Evolutionary conservation across 1,139 yeast genomes (phyloP), one percentile per base, ranked within the genome.

Genomic region (Suhomyces guaymorum): DNA sequence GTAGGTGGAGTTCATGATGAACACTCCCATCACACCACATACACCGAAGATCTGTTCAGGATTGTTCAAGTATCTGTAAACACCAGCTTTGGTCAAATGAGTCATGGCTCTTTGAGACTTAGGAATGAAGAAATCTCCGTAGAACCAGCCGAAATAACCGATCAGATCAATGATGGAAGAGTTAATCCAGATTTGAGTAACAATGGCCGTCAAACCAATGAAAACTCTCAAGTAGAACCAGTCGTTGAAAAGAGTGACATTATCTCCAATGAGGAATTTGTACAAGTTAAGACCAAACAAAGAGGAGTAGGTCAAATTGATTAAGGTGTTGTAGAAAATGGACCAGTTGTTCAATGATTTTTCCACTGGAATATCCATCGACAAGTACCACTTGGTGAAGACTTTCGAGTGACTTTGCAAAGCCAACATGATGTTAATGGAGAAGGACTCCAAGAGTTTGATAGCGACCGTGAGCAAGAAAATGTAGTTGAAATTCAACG

Each of bases 121-220:
- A 22, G 86, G 82, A 46, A 84, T 69, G 57, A 86, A 86, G 60
- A 86, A 86, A 56, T 86, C 96, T 39, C 96, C 95, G 55, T 83
- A 86, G 52, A 85, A 86, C 95, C 95, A 86, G 11, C 95, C 95
- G 57, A 82, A 85, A 44, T 83, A 85, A 4, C 94, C 94, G 47
- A 86, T 78, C 44, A 87, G 82, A 37, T 79, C 79, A 46, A 81
- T 73, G 26, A 86, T 84, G 12, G 89, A 84, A 23, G 70, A 54
- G 47, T 84, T 80, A 25, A 89, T 83, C 86, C 90, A 80, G 17
- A 75, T 55, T 52, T 86, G 95, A 27, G 88, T 66, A 8, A 73
- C 52, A 14, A 83, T 66, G 30, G 84, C 63, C 45, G 74, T 59
- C 1, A 54, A 41, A 3, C 89, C 88, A 21, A 80, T 46, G 43